phyloP scores from a whole-genome alignment of 768 basidiomycete species.

The Russula olivacea region DNA sequence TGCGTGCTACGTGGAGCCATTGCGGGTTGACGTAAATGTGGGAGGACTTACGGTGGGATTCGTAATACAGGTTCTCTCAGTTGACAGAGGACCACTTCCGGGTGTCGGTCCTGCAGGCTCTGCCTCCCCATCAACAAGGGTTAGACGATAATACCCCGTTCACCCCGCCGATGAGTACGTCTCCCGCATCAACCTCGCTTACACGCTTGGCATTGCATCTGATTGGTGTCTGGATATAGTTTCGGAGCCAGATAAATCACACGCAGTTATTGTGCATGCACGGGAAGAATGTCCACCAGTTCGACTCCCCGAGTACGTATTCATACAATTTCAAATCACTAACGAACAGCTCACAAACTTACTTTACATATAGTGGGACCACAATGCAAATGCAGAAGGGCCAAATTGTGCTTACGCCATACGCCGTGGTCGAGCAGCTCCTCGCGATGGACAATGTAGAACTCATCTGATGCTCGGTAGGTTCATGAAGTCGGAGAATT shows the following conservation, averaged over 20 bases:
- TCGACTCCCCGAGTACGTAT: conserved; percentile 60
- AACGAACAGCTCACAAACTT: neutral
- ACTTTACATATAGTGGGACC: conserved; percentile 47
- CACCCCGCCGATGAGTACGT: conserved; percentile 69
- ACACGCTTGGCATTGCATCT: conserved; percentile 11
- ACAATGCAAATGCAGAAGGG: conserved; percentile 70
- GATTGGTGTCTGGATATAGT: conserved; percentile 41
- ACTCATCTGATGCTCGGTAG: conserved; percentile 47
- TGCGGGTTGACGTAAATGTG: neutral
- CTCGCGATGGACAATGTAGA: conserved; percentile 68
- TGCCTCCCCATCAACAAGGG: conserved; percentile 71
- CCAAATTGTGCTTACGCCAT: conserved; percentile 76
- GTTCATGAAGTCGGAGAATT: neutral
- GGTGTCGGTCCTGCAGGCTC: conserved; percentile 71
- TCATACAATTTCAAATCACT: neutral
- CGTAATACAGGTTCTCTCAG: conserved; percentile 55
- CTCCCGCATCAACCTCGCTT: neutral
- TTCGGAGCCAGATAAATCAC: conserved; percentile 65
- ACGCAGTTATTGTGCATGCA: conserved; percentile 79
- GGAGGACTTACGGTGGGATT: neutral
- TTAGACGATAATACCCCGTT: conserved; percentile 70
- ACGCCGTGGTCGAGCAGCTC: conserved; percentile 68
- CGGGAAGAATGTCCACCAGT: conserved; percentile 61
- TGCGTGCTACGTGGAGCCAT: conserved; percentile 28
- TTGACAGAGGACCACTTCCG: conserved; percentile 74